Evolutionary conservation across 345 rosid species (phyloP).

Genomic region (Angophora floribunda): DNA sequence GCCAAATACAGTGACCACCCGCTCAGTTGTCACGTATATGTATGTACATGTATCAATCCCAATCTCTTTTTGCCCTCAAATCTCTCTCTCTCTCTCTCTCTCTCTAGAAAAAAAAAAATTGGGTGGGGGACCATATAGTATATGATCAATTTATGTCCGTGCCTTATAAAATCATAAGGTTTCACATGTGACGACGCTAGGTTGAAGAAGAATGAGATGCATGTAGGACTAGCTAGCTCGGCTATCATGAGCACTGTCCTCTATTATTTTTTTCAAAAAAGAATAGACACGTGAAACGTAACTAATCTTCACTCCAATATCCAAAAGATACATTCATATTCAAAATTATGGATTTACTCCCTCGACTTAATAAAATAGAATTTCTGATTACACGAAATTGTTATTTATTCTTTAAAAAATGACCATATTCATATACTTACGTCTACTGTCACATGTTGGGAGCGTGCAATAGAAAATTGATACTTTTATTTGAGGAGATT

Average conservation of each 20-base stretch:
- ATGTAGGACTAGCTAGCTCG: not conserved
- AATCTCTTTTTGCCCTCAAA: not conserved
- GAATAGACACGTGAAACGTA: not conserved
- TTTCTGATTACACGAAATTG: not conserved
- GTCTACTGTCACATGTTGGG: no score
- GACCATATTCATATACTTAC: not conserved
- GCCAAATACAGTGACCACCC: not conserved
- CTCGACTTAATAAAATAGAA: not conserved
- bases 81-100: not conserved
- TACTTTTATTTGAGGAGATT: no score
- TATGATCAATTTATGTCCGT: not conserved
- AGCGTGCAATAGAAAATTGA: no score
- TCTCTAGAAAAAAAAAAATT: not conserved
- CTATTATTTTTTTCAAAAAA: not conserved
- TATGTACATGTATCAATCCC: not conserved
- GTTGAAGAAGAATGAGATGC: not conserved
- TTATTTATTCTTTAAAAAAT: not conserved
- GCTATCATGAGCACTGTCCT: not conserved
- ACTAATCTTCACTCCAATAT: not conserved
- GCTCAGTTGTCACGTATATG: not conserved
- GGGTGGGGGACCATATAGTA: not conserved
- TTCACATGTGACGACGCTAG: not conserved
- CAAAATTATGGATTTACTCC: not conserved
- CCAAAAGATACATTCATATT: not conserved
- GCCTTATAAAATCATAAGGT: not conserved